phyloP scores from a whole-genome alignment of 169 alveolate species.

The Eimeria necatrix region DNA sequence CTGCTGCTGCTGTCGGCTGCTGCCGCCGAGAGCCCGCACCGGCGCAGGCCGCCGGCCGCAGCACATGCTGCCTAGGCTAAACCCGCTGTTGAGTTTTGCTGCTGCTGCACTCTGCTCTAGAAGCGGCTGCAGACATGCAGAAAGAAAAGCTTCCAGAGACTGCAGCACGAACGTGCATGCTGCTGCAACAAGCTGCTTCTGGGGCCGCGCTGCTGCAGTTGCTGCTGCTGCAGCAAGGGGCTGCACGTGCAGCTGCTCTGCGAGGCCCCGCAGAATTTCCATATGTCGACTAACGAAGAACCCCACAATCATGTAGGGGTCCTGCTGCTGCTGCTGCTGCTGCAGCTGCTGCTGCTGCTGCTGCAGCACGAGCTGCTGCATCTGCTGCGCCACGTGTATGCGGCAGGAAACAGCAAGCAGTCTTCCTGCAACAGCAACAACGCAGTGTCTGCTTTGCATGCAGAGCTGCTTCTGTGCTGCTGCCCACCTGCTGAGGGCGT shows the following conservation, averaged over 20 bases:
- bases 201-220: constrained; percentile 2
- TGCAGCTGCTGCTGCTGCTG: constrained; percentile 29
- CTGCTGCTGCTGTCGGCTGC: constrained; percentile 22
- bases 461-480: constrained; percentile 38
- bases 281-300: not conserved
- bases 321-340: constrained; percentile 39
- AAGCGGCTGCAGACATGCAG: constrained; percentile 12
- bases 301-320: constrained; percentile 31
- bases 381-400: constrained; percentile 11
- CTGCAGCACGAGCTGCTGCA: constrained; percentile 32
- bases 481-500: not conserved
- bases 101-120: constrained; percentile 33
- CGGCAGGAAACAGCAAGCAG: constrained; percentile 41
- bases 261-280: not conserved
- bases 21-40: not conserved
- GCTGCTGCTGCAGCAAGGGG: constrained; percentile 9
- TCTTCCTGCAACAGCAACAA: constrained; percentile 54
- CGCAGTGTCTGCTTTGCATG: constrained; percentile 55
- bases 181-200: not conserved
- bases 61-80: not conserved
- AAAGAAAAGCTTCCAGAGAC: constrained; percentile 19
- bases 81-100: not conserved
- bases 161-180: constrained; percentile 43
- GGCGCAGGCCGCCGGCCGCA: not conserved
- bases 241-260: not conserved